Percentiles rank a stretch among this genome's conserved stretches.
Evolutionary conservation across 1,139 yeast species (phyloP).

Genomic region (Magnusiomyces clavatus): DNA sequence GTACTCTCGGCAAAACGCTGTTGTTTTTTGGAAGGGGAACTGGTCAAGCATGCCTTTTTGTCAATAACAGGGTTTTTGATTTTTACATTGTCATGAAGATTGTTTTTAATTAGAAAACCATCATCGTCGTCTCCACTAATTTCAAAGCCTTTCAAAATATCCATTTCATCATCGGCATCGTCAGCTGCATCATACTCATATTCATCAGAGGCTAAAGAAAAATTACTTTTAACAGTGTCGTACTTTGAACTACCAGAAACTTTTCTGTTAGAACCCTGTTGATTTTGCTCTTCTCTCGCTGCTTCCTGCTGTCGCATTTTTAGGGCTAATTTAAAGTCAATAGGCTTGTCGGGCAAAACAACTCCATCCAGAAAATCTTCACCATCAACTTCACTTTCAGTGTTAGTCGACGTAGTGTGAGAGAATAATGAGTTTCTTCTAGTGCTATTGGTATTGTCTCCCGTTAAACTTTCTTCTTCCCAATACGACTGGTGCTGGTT

Average conservation of each 20-base stretch:
- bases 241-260: conserved; percentile 1
- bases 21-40: too few species aligned
- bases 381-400: conserved; percentile 13
- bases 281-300: conserved; percentile 3
- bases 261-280: background rate
- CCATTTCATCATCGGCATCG: conserved; percentile 19
- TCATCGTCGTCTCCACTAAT: conserved; percentile 12
- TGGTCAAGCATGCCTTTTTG: too few species aligned
- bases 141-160: conserved; percentile 24
- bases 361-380: conserved; percentile 14
- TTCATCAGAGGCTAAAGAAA: conserved; percentile 1
- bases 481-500: background rate
- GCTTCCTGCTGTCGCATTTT: conserved; percentile 7
- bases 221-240: conserved; percentile 10
- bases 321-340: conserved; percentile 8
- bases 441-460: background rate
- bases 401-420: conserved; percentile 8
- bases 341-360: conserved; percentile 8
- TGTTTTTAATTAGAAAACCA: conserved; percentile 10
- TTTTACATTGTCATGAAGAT: conserved; percentile 21
- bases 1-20: too few species aligned
- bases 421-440: conserved; percentile 11
- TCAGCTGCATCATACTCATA: conserved; percentile 4
- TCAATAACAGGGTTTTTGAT: conserved; percentile 11
- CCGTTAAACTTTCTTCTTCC: background rate